Base-by-base conservation (phyloP, 2,329 filamentous ascomycete species). In the Colletotrichum sp. region DNA sequence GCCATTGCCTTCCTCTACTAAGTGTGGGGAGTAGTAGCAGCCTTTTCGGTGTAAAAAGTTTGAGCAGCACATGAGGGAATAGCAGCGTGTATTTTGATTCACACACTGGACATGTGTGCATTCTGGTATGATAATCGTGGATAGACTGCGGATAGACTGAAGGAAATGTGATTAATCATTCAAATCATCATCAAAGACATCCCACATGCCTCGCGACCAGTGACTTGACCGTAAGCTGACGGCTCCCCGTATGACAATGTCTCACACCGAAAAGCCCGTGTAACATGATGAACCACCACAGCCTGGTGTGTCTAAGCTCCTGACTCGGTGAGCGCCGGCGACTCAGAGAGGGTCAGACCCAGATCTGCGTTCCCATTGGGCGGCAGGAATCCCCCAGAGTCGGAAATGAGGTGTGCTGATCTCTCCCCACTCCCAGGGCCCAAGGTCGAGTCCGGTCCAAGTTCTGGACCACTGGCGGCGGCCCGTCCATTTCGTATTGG, bases 1-100 rank as follows among this genome's bases (percentile, higher is more conserved):
- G 74, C 68, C 27, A 58, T 78, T 52, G 72, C 78, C 43, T 72
- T 79, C 56, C 70, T 78, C 71, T 79, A 78, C 74, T 74, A 76
- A 76, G 58, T 3, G 56, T 56, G 22, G 22, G 43, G 43, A 52
- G 43, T 22, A 48, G 43, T n/a, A 16, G 13, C 22, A 52, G 27
- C 48, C 48, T 36, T 34, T 43, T 18, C 16, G 36, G 18, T 18
- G 58, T 48, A 68, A 34, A 68, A 73, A 65, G 61, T 70, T 75
- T 36, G n/a, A 70, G 43, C 43, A 60, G 74, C 65, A 66, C 71
- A 66, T 76, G 55, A 66, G 43, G 43, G 43, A 22, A 52, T 52
- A 52, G 74, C 52, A 39, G 60, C 32, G 66, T 66, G 74, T 74
- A 43, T 66, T 74, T 70, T 70, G 60, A 76, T 66, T 70, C 66